A percentile compares a stretch with the other conserved stretches of the same genome.
Conservation (phyloP, 164 flowering plant genomes). For the Tetracentron sinense region DNA sequence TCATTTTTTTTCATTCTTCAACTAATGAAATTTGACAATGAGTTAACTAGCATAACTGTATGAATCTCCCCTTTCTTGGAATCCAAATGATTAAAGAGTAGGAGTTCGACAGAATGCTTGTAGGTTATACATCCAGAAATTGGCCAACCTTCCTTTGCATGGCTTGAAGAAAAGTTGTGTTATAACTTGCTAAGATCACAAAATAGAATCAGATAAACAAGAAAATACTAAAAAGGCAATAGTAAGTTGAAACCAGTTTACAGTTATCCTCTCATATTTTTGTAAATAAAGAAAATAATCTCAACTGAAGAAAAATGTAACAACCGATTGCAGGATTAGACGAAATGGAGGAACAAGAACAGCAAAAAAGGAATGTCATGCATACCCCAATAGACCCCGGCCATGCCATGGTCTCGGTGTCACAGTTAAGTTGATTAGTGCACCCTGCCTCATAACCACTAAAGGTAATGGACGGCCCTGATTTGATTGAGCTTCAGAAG, state of each 20-base stretch:
- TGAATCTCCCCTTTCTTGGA: too few species aligned
- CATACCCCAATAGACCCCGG: constrained; percentile 86
- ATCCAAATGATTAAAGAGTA: not conserved
- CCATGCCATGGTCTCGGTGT: constrained; percentile 91
- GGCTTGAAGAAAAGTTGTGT: too few species aligned
- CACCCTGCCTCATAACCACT: constrained; percentile 69
- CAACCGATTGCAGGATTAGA: not conserved
- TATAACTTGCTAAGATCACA: too few species aligned
- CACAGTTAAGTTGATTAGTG: constrained; percentile 44
- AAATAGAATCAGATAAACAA: too few species aligned
- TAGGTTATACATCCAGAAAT: too few species aligned
- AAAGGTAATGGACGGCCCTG: constrained; percentile 52
- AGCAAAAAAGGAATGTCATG: not conserved
- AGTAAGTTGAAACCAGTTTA: too few species aligned
- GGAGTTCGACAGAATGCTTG: not conserved
- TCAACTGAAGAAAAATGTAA: not conserved
- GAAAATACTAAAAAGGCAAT: too few species aligned
- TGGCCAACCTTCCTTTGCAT: too few species aligned
- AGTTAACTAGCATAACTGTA: not conserved
- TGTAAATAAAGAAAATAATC: not conserved
- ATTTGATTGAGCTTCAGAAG: constrained; percentile 68
- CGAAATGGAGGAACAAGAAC: not conserved
- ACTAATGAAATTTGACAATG: not conserved
- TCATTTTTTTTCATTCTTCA: not conserved
- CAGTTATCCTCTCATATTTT: not conserved